Percentiles rank a stretch among this genome's conserved stretches.
Conservation (phyloP, 768 basidiomycete species). For the Lentinula sp. region DNA sequence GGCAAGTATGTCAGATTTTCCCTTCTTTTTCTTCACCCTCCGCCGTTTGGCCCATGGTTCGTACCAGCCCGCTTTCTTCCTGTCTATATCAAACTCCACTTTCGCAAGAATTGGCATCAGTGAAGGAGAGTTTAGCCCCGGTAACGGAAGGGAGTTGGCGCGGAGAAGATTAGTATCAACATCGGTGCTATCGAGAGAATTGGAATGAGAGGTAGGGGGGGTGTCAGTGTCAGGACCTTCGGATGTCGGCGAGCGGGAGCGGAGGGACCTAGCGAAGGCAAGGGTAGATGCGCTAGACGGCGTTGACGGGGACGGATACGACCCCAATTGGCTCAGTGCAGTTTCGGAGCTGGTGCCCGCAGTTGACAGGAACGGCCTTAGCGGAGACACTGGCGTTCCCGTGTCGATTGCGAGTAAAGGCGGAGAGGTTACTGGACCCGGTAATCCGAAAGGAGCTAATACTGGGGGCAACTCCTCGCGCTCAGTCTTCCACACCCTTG, state of each 20-base stretch:
- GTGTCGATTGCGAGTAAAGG: conserved; percentile 21
- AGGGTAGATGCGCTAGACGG: conserved; percentile 46
- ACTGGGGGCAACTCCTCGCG: conserved; percentile 34
- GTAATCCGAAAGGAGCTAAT: neutral
- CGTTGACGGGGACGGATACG: conserved; percentile 30
- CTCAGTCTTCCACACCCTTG: conserved; percentile 60
- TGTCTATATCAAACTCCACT: conserved; percentile 93
- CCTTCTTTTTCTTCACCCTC: conserved; percentile 18
- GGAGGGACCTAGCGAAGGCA: conserved; percentile 32
- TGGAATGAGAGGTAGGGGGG: conserved; percentile 11
- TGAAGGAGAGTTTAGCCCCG: conserved; percentile 57
- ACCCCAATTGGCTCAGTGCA: conserved; percentile 5
- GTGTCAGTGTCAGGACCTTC: conserved; percentile 52
- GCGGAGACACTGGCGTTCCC: conserved; percentile 23
- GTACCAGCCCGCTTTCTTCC: conserved; percentile 75
- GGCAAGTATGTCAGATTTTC: conserved; percentile 9
- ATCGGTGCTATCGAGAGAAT: conserved; percentile 16
- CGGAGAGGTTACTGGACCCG: conserved; percentile 1
- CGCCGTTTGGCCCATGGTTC: conserved; percentile 72
- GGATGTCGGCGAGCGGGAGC: conserved; percentile 32
- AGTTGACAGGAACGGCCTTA: conserved; percentile 45
- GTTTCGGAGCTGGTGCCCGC: conserved; percentile 28
- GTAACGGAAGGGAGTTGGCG: conserved; percentile 52
- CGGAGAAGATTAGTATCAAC: conserved; percentile 24
- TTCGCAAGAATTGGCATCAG: conserved; percentile 86